Conservation (phyloP, 2,329 filamentous ascomycete species). For the Sporothrix pseudoabietina region DNA sequence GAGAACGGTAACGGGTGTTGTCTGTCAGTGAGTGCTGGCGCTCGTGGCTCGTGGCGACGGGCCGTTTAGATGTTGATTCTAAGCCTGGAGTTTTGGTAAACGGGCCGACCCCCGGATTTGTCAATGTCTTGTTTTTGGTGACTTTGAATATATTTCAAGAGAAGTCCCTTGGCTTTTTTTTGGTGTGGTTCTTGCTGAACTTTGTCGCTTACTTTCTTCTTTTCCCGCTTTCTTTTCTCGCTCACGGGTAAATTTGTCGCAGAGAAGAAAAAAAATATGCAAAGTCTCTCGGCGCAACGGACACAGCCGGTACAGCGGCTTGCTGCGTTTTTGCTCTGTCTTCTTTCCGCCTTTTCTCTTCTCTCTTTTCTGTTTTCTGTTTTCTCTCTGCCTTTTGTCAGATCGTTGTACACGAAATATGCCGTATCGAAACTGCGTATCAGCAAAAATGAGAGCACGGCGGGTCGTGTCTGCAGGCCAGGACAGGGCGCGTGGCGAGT, state of each 20-base stretch:
- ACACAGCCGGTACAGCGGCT: constrained; percentile 7
- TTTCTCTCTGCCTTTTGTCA: neutral
- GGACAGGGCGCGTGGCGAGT: neutral
- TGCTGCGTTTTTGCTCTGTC: constrained; percentile 15
- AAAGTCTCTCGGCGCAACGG: constrained; percentile 20
- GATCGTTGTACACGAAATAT: constrained; percentile 22
- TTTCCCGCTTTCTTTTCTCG: neutral
- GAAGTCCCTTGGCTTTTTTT: neutral
- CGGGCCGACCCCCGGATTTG: constrained; percentile 6
- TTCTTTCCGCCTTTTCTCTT: neutral
- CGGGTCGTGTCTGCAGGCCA: constrained; percentile 23
- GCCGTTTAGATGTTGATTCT: neutral
- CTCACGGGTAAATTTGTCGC: constrained; percentile 18
- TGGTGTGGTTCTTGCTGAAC: neutral
- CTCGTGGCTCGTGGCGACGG: neutral
- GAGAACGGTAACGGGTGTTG: neutral
- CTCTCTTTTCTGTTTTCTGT: neutral
- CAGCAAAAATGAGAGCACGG: neutral
- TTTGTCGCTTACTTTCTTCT: neutral
- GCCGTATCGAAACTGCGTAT: neutral
- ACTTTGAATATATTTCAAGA: neutral
- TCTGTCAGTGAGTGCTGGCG: neutral
- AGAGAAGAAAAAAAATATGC: neutral
- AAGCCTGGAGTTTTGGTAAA: neutral
- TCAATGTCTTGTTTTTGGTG: neutral